phyloP scores from a whole-genome alignment of 805 yeast species.

The Lachancea sp. region DNA sequence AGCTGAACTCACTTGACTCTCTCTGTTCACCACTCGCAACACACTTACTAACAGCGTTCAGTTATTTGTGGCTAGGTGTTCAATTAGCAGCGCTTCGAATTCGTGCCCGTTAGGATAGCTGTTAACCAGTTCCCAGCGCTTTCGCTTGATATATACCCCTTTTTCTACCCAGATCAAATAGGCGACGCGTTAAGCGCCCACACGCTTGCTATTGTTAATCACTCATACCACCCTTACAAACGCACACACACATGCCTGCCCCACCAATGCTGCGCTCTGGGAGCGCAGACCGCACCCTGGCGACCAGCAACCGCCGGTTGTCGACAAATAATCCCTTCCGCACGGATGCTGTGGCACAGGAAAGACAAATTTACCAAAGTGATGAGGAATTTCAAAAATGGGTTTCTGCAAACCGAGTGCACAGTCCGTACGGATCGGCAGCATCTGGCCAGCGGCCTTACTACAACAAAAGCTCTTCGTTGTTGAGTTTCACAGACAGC shows the following conservation, averaged over 20 bases:
- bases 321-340: constrained; percentile 75
- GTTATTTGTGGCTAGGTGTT: too few species aligned
- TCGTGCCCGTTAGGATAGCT: too few species aligned
- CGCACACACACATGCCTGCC: not conserved
- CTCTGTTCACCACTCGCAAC: too few species aligned
- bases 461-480: constrained; percentile 31
- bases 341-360: constrained; percentile 34
- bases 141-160: not conserved
- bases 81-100: too few species aligned
- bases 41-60: too few species aligned
- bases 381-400: constrained; percentile 48
- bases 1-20: too few species aligned
- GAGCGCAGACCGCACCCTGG: not conserved
- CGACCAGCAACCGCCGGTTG: constrained; percentile 34
- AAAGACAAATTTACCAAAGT: constrained; percentile 24
- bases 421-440: constrained; percentile 8
- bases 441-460: constrained; percentile 13
- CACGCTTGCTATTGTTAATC: not conserved
- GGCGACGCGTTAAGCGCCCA: too few species aligned
- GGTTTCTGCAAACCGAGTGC: constrained; percentile 35
- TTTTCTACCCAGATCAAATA: too few species aligned
- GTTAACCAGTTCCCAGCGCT: not conserved
- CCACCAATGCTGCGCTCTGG: not conserved
- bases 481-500: constrained; percentile 38
- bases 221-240: too few species aligned